phyloP scores from a whole-genome alignment of 2,329 filamentous ascomycete species.

The Exophiala xenobiotica region DNA sequence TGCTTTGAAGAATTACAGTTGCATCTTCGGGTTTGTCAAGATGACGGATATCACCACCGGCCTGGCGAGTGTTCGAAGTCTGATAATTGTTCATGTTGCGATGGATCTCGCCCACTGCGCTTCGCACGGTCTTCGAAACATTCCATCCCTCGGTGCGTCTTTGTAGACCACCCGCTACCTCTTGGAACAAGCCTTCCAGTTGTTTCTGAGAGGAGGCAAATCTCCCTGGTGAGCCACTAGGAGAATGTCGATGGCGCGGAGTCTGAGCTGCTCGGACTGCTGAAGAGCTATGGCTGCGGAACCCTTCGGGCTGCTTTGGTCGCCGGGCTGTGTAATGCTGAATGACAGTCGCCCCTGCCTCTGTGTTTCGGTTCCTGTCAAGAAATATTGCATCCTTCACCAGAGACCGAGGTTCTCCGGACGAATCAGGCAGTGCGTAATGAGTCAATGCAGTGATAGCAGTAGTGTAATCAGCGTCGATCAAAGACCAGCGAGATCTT shows the following conservation, averaged over 20 bases:
- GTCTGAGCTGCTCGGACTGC: slow-evolving; percentile 28
- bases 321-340: slow-evolving; percentile 48
- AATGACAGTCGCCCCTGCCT: slow-evolving; percentile 46
- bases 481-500: slow-evolving; percentile 82
- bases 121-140: slow-evolving; percentile 49
- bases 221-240: slow-evolving; percentile 39
- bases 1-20: slow-evolving; percentile 15
- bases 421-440: slow-evolving; percentile 67
- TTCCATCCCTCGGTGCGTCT: slow-evolving; percentile 50
- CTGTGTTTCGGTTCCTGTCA: slow-evolving; percentile 44
- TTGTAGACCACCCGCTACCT: slow-evolving; percentile 50
- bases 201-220: slow-evolving; percentile 40
- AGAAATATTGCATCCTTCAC: slow-evolving; percentile 74
- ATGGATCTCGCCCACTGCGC: slow-evolving; percentile 47
- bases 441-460: slow-evolving; percentile 79
- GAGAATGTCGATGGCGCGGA: slow-evolving; percentile 32
- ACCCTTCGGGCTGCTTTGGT: slow-evolving; percentile 36
- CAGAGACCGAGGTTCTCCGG: slow-evolving; percentile 71
- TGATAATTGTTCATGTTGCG: slow-evolving; percentile 49
- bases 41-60: slow-evolving; percentile 17
- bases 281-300: slow-evolving; percentile 16
- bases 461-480: slow-evolving; percentile 83
- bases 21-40: slow-evolving; percentile 3
- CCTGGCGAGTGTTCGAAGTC: slow-evolving; percentile 32
- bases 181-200: slow-evolving; percentile 48